A percentile compares a stretch with the other conserved stretches of the same genome.
phyloP scores from a whole-genome alignment of 1,139 yeast species.

The Wickerhamomyces sp. region DNA sequence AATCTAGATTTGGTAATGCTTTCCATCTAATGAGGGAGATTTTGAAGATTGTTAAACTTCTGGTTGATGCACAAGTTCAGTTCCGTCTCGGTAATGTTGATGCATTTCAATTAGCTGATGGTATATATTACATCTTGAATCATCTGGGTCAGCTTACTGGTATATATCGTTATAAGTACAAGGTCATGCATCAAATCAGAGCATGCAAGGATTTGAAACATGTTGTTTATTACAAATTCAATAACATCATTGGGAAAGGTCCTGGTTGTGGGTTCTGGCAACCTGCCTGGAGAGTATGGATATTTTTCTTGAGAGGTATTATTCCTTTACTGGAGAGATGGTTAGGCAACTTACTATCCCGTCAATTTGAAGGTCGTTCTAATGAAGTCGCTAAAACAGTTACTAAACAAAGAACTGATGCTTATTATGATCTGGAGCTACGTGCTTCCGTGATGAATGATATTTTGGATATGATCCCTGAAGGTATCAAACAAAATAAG shows the following conservation, averaged over 20 bases:
- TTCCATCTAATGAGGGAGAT: slow-evolving; percentile 92
- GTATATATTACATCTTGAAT: slow-evolving; percentile 80
- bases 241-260: slow-evolving; percentile 82
- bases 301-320: slow-evolving; percentile 87
- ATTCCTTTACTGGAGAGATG: slow-evolving; percentile 91
- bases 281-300: slow-evolving; percentile 98
- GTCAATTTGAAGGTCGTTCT: slow-evolving; percentile 96
- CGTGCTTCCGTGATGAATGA: slow-evolving; percentile 96
- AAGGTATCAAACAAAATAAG: slow-evolving; percentile 83
- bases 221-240: slow-evolving; percentile 79
- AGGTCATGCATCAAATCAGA: slow-evolving; percentile 96
- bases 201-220: slow-evolving; percentile 95
- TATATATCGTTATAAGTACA: slow-evolving; percentile 91
- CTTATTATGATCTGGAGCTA: slow-evolving; percentile 88
- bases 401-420: slow-evolving; percentile 92
- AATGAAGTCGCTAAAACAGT: slow-evolving; percentile 92
- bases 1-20: slow-evolving; percentile 94
- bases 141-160: slow-evolving; percentile 97
- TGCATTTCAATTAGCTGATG: slow-evolving; percentile 93
- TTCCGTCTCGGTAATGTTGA: slow-evolving; percentile 86
- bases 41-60: slow-evolving; percentile 69
- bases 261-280: slow-evolving; percentile 99
- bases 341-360: slow-evolving; percentile 85
- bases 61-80: slow-evolving; percentile 94
- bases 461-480: slow-evolving; percentile 95